Evolutionary conservation across 495 filamentous ascomycete genomes (phyloP).

Genomic region (Thozetella sp.): DNA sequence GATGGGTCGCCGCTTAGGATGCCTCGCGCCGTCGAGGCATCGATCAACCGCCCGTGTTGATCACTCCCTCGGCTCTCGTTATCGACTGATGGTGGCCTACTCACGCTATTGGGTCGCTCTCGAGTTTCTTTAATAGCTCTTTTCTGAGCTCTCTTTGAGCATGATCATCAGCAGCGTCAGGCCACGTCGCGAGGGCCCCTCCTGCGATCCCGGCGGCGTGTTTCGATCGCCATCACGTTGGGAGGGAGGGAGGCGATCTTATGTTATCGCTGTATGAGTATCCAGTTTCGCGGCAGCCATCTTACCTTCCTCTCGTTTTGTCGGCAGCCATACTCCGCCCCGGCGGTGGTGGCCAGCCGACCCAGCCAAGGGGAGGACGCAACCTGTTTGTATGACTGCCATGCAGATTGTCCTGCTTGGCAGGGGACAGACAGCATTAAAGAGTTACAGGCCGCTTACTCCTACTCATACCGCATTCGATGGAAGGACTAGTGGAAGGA

Average conservation of each 20-base stretch:
- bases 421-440: no score
- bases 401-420: no score
- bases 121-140: neutral
- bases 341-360: no score
- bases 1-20: constrained; percentile 2
- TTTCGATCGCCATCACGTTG: neutral
- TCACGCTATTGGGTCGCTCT: neutral
- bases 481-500: no score
- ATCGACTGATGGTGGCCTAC: neutral
- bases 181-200: neutral
- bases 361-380: no score
- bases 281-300: neutral
- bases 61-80: neutral
- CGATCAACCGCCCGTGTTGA: neutral
- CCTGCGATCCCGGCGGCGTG: neutral
- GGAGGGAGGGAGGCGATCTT: constrained; percentile 3
- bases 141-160: neutral
- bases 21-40: neutral
- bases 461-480: neutral
- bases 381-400: no score
- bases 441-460: neutral
- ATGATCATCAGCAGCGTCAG: neutral
- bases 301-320: neutral
- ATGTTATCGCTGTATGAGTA: neutral
- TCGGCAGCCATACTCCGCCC: neutral